Percentiles rank a stretch among this genome's conserved stretches.
Evolutionary conservation across 441 rosid species (phyloP).

Genomic region (Jatropha multifida): DNA sequence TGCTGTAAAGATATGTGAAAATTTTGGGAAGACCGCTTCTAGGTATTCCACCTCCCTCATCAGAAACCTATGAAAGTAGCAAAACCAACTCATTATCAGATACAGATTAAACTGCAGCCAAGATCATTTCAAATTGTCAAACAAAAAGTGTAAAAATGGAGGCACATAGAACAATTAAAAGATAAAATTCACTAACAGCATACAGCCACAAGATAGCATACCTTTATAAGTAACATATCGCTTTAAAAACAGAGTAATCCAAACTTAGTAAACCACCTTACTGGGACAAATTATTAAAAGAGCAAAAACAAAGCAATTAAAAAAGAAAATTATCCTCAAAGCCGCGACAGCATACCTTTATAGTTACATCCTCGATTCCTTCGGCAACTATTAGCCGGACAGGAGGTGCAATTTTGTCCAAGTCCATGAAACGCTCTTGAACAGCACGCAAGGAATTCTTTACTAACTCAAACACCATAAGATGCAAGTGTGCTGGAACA

Average conservation of each 20-base stretch:
- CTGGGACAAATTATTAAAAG: background rate
- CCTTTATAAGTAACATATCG: conserved; percentile 54
- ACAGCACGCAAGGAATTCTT: conserved; percentile 97
- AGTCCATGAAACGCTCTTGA: conserved; percentile 78
- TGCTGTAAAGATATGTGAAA: conserved; percentile 92
- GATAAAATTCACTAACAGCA: background rate
- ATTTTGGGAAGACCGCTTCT: conserved; percentile 96
- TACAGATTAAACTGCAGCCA: background rate
- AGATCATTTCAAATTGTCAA: conserved; percentile 4
- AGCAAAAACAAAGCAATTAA: background rate
- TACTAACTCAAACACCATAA: conserved; percentile 94
- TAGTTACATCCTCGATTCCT: conserved; percentile 93
- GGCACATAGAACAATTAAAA: background rate
- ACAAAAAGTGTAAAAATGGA: background rate
- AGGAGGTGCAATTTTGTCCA: conserved; percentile 77
- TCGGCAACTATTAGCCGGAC: conserved; percentile 85
- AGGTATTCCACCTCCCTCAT: conserved; percentile 96
- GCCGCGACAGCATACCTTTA: conserved; percentile 49
- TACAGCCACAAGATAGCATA: background rate
- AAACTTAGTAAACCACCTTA: background rate
- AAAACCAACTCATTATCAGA: conserved; percentile 13
- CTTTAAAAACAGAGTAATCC: background rate
- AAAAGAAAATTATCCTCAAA: background rate
- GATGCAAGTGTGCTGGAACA: conserved; percentile 89
- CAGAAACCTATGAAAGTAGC: conserved; percentile 61